Base-by-base conservation (phyloP, 2,329 filamentous ascomycete genomes). In the Penicillium janthinellum region DNA sequence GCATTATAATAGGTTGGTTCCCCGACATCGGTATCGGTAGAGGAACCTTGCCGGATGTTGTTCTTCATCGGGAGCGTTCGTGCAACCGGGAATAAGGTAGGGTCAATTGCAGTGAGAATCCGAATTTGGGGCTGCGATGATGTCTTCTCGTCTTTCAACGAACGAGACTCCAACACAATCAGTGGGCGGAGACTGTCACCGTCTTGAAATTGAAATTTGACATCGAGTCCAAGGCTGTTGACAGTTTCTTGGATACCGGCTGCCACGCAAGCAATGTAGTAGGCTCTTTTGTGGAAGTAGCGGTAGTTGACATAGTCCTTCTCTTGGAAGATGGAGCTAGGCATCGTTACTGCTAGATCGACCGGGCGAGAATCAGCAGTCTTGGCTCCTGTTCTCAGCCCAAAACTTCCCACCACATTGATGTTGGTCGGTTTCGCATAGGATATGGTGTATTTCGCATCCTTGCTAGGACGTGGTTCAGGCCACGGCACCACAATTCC, bases 301-400 rank as follows among this genome's bases (percentile, higher is more conserved):
- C 95, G 87, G 80, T 95, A 84, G 74, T 96, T 92, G 52, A 93
- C 83, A 73, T 94, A 97, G 76, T 99, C 95, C 77, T 98, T 98
- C 47, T 96, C 91, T 71, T 96, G 92, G 70, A 98, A 93, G 12
- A 96, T 78, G 0, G 84, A 79, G 58, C 80, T 68, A 5, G 95
- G 94, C 87, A 99, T 96, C 50, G 90, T 90, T 15, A 96, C 86
- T 5, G 94, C 87, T 83, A 98, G 86, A 75, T 98, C 94, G 60
- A 97, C 82, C 15, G 84, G 81, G 28, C 88, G 78, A 28, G 62
- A 61, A 74, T 75, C 51, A 78, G 76, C 66, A 28, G 83, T 81
- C 69, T 89, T 90, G 59, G 87, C 80, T 76, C 91, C 89, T 2
- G 88, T 93, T 74, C 86, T 89, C 54, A 90, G 81, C 11, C 90